Conservation (phyloP, 2,329 filamentous ascomycete species). For the Microascus cirrosus region DNA sequence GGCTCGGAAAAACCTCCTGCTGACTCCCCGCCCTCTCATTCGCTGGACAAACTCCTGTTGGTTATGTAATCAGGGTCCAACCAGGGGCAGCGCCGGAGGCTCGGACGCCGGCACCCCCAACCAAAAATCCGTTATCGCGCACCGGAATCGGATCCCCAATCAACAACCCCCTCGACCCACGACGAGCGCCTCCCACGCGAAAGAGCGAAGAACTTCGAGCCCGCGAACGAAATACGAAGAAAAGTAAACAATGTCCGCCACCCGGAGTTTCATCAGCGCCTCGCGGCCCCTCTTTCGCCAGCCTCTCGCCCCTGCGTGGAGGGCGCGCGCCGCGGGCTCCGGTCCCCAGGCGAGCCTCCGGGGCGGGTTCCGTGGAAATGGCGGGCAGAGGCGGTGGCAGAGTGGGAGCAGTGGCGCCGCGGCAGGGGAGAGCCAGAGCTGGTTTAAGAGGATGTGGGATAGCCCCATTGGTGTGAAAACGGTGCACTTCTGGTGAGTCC, state of each 20-base stretch:
- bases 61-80: background rate
- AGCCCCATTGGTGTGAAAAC: slow-evolving; percentile 79
- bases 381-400: slow-evolving; percentile 50
- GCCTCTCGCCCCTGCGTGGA: slow-evolving; percentile 32
- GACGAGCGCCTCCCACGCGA: background rate
- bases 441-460: slow-evolving; percentile 73
- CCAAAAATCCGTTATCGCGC: background rate
- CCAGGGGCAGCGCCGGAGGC: too few species aligned
- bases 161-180: background rate
- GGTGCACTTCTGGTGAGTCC: slow-evolving; percentile 86
- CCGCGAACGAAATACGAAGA: background rate
- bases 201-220: background rate
- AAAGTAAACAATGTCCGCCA: slow-evolving; percentile 17
- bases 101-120: background rate
- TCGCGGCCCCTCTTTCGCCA: slow-evolving; percentile 46
- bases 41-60: background rate
- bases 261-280: slow-evolving; percentile 39
- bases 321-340: slow-evolving; percentile 35
- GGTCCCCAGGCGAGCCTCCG: too few species aligned
- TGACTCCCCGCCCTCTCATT: background rate
- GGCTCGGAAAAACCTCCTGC: background rate
- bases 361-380: slow-evolving; percentile 38
- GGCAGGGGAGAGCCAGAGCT: slow-evolving; percentile 26
- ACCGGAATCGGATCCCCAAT: background rate
- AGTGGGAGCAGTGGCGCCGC: slow-evolving; percentile 41